Base-by-base conservation (phyloP, 768 basidiomycete genomes). In the Suillus hirtellus region DNA sequence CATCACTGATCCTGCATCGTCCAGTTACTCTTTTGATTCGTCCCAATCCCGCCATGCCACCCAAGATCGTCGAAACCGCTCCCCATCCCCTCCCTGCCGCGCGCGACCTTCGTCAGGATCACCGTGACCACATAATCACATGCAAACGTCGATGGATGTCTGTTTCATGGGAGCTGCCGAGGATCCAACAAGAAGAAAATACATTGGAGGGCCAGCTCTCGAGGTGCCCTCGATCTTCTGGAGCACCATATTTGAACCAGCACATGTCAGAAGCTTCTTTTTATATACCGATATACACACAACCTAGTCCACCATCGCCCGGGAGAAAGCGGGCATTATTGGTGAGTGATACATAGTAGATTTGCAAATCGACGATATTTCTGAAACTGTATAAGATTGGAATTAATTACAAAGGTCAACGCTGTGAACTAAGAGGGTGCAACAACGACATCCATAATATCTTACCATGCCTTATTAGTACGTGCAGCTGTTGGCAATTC, bases 361-460 rank as follows among this genome's bases (percentile, higher is more conserved):
- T 40, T 31, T 42, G 24, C 2, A 42, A 58, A 17, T 12, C 5
- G 6, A 17, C 6, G 54, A 37, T 15, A 56, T 19, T 7, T 58
- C n/a, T 42, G 10, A 58, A 27, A 40, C 38, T 11, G 38, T 27
- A 27, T 27, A 27, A 58, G 55, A 58, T 58, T 17, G 55, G 55
- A 27, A 58, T 58, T 4, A 58, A 58, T 42, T 58, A 58, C 10
- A 40, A 19, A 58, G 55, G 55, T 2, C 55, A 58, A 42, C 55
- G 9, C 17, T 24, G 7, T 40, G 55, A 58, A 42, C n/a, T 58
- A 2, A 40, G 15, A 42, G 55, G 55, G 11, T 58, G 55, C 38
- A 40, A 58, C 27, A 58, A 58, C 2, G 55, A 58, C 24, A 58
- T 58, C 2, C 38, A 14, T 40, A 17, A 58, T 58, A 27, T 58